Percentiles rank a stretch among this genome's conserved stretches.
phyloP scores from a whole-genome alignment of 176 grass and related monocot species.

The Oropetium thomaeum region DNA sequence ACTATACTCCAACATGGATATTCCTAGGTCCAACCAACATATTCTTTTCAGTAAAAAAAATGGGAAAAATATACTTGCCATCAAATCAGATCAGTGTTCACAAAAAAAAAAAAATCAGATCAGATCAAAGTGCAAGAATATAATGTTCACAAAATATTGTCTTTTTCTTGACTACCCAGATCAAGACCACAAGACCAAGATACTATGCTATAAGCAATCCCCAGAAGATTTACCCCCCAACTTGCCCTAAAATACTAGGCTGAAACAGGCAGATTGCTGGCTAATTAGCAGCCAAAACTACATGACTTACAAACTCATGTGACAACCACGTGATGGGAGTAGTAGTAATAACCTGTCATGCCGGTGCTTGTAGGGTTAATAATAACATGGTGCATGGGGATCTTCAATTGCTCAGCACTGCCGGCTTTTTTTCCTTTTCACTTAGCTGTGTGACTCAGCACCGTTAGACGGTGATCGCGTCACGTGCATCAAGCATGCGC shows the following conservation, averaged over 20 bases:
- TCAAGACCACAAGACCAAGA: constrained; percentile 46
- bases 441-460: constrained; percentile 26
- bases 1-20: neutral
- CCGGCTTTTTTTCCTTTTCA: constrained; percentile 15
- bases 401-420: constrained; percentile 40
- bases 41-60: neutral
- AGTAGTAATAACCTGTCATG: constrained; percentile 19
- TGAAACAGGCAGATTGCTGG: constrained; percentile 20
- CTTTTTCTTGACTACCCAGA: neutral
- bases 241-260: constrained; percentile 15
- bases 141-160: neutral
- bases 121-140: neutral
- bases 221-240: constrained; percentile 22
- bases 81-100: neutral
- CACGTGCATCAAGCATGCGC: constrained; percentile 45
- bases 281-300: constrained; percentile 29
- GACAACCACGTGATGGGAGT: constrained; percentile 39
- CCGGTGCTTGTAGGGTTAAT: constrained; percentile 17
- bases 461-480: constrained; percentile 16
- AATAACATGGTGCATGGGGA: constrained; percentile 38
- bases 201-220: constrained; percentile 33
- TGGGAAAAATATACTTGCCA: neutral
- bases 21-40: neutral
- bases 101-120: too few species aligned
- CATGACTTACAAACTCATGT: constrained; percentile 30